Evolutionary conservation across 129 eudicot species (phyloP).

Genomic region (Chrysanthemum makinoi): DNA sequence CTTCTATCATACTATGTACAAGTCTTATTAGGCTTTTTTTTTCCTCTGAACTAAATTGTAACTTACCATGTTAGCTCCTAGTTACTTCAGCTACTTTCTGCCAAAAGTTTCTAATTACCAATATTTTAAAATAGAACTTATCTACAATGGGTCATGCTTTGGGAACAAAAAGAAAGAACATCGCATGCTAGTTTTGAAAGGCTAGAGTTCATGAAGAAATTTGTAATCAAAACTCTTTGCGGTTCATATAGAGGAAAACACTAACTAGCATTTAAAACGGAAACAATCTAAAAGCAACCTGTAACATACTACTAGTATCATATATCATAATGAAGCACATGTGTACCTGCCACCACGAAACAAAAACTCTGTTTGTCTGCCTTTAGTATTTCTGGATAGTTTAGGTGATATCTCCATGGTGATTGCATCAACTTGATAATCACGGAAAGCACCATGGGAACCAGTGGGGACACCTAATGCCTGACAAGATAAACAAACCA

Average conservation of each 20-base stretch:
- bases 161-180: slow-evolving; percentile 4
- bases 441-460: slow-evolving; percentile 97
- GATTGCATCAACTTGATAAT: slow-evolving; percentile 96
- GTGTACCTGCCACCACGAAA: slow-evolving; percentile 75
- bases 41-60: not conserved
- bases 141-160: slow-evolving; percentile 4
- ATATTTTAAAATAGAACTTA: not conserved
- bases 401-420: slow-evolving; percentile 73
- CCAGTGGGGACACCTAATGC: slow-evolving; percentile 97
- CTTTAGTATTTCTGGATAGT: slow-evolving; percentile 33
- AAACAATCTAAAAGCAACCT: not conserved
- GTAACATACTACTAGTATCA: too few species aligned
- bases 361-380: slow-evolving; percentile 55
- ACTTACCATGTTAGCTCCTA: not conserved
- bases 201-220: not conserved
- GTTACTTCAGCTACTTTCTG: not conserved
- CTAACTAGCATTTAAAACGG: slow-evolving; percentile 5
- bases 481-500: slow-evolving; percentile 37
- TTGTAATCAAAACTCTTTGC: slow-evolving; percentile 10
- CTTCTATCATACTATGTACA: not conserved
- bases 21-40: slow-evolving; percentile 4
- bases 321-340: not conserved
- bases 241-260: too few species aligned
- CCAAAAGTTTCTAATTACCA: slow-evolving; percentile 9
- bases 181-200: slow-evolving; percentile 1